Percentiles rank a stretch among this genome's conserved stretches.
phyloP scores from a whole-genome alignment of 2,329 filamentous ascomycete genomes.

The Cladosporium halotolerans region DNA sequence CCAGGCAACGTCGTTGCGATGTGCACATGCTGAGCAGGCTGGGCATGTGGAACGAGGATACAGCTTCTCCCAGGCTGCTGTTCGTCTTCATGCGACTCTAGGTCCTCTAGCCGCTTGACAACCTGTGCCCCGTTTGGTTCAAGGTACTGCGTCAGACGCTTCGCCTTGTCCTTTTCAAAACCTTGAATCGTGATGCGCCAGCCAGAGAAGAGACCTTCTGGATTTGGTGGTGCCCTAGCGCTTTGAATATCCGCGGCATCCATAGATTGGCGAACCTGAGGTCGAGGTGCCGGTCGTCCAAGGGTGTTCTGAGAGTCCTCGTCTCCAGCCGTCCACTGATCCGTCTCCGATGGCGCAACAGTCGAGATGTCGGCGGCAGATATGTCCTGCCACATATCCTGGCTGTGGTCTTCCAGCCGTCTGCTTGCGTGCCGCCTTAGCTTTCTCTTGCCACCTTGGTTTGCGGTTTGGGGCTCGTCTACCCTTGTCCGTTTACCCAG shows the following conservation, averaged over 20 bases:
- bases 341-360: conserved; percentile 16
- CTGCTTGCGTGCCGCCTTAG: conserved; percentile 80
- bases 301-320: conserved; percentile 14
- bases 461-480: conserved; percentile 31
- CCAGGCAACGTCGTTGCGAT: conserved; percentile 22
- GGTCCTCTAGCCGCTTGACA: conserved; percentile 12
- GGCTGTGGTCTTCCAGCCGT: conserved; percentile 71
- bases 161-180: conserved; percentile 19
- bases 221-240: background rate
- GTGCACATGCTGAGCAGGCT: conserved; percentile 20
- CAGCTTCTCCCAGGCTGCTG: background rate
- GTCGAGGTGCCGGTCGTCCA: conserved; percentile 29
- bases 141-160: conserved; percentile 19
- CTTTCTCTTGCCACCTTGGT: conserved; percentile 59
- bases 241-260: background rate
- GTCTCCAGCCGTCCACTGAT: conserved; percentile 20
- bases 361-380: conserved; percentile 38
- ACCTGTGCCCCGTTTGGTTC: conserved; percentile 27
- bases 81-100: background rate
- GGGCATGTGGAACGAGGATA: conserved; percentile 29
- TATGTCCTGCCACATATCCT: conserved; percentile 88
- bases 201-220: conserved; percentile 26
- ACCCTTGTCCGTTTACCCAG: conserved; percentile 57
- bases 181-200: conserved; percentile 24
- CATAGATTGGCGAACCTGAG: conserved; percentile 31